Evolutionary conservation across 177 flowering plant genomes (phyloP), one percentile per base, ranked within the genome.

Genomic region (Telopea speciosissima): DNA sequence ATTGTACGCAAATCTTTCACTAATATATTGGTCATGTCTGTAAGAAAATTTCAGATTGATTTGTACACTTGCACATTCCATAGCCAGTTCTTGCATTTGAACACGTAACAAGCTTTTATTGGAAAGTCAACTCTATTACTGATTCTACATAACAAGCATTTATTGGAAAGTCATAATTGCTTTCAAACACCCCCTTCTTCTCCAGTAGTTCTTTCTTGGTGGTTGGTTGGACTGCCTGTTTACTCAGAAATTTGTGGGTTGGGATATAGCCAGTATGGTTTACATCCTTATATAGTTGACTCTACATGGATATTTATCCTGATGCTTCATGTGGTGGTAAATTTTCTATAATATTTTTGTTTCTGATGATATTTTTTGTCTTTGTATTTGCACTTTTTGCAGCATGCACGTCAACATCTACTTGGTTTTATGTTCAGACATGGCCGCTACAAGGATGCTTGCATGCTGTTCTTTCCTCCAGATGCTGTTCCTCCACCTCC

Each of bases 371-470:
- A 12, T 12, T 28, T 67, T 16, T 31, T 71, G 40, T 31, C 7
- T 22, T 72, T 49, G 1, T 74, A 36, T 68, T 28, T 70, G 33
- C 24, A 7, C 21, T 25, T 63, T 69, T 68, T 89, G 85, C 90
- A 95, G 97, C 90, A 87, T 85, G 91, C 91, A 72, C 92, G 93
- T 2, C 90, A 83, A 75, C 86, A 90, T 76, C 79, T 93, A 83
- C 89, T 96, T 21, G 77, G 75, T 54, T 96, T 96, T 80, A 89
- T 96, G 98, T 96, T 93, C 80, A 80, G 80, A 74, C 98, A 96
- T 84, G 98, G 97, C 40, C 95, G 87, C 78, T 96, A 82, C 68
- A 74, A 75, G 45, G 97, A 88, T 63, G 99, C 89, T 36, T 96
- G 99, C 86, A 22, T 81, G 74, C 77, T 96, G 79, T 93, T 96